These are phyloP conservation scores for Antitrichia curtipendula DNA, from an alignment of 225 moss, liverwort and hornwort species.

Conservation along the genomic window DNA sequence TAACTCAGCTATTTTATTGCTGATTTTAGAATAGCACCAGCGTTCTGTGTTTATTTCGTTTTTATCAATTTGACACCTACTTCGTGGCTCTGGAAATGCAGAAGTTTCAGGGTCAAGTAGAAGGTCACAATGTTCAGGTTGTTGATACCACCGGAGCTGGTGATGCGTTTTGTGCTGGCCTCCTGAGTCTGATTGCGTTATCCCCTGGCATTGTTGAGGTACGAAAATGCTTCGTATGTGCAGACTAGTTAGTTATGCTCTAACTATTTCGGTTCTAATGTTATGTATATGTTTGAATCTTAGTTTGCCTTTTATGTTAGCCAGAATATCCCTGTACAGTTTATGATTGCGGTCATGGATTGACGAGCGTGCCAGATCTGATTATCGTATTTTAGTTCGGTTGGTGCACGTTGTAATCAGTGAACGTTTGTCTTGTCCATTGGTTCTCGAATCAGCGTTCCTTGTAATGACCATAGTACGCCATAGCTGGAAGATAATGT, in stretches of 20 bases:
- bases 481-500: background rate
- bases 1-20: background rate
- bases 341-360: background rate
- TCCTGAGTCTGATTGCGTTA: slow-evolving; percentile 20
- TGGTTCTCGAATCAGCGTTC: background rate
- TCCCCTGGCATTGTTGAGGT: slow-evolving; percentile 21
- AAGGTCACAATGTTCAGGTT: slow-evolving; percentile 23
- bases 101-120: slow-evolving; percentile 36
- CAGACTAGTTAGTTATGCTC: background rate
- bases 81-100: slow-evolving; percentile 13
- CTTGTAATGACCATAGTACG: background rate
- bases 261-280: background rate
- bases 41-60: background rate
- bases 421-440: background rate
- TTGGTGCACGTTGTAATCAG: background rate
- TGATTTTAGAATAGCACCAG: background rate
- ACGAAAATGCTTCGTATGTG: background rate
- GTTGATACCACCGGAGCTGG: slow-evolving; percentile 58
- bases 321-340: background rate
- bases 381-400: background rate
- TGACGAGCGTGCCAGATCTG: background rate
- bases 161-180: slow-evolving; percentile 57
- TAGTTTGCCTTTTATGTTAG: background rate
- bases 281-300: background rate
- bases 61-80: background rate